A percentile compares a stretch with the other conserved stretches of the same genome.
Evolutionary conservation across 371 early-diverging fungal species (phyloP).

Genomic region (Syncephalastrum contaminatum): DNA sequence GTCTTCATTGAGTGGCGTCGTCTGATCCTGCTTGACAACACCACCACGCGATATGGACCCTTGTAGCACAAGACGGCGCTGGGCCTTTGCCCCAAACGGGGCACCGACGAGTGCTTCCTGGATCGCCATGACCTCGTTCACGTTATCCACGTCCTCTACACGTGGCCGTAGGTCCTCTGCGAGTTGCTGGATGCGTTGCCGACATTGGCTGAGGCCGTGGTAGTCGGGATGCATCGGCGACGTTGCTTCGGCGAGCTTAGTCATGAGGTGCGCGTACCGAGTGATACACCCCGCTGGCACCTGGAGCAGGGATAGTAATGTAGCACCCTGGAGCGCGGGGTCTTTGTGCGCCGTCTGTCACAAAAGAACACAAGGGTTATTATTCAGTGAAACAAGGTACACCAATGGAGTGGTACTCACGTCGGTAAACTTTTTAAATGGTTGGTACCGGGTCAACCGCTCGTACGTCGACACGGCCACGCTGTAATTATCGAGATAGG

Average conservation of each 20-base stretch:
- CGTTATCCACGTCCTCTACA: constrained; percentile 30
- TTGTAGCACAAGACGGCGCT: constrained; percentile 32
- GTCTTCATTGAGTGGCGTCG: constrained; percentile 11
- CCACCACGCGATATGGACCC: constrained; percentile 14
- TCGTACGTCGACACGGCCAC: constrained; percentile 35
- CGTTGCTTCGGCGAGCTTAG: constrained; percentile 33
- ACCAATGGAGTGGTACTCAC: constrained; percentile 15
- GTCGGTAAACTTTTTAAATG: constrained; percentile 48
- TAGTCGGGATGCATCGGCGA: constrained; percentile 50
- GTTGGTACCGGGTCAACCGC: constrained; percentile 30
- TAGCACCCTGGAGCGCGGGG: constrained; percentile 19
- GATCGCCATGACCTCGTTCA: constrained; percentile 38
- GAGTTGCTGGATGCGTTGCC: constrained; percentile 22
- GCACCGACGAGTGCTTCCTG: constrained; percentile 30
- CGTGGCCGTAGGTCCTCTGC: constrained; percentile 15
- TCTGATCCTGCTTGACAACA: not conserved
- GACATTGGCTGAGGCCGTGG: constrained; percentile 28
- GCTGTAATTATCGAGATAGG: constrained; percentile 37
- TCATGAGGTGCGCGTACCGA: constrained; percentile 26
- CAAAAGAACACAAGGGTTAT: not conserved
- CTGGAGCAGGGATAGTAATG: constrained; percentile 32
- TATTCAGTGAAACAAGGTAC: not conserved
- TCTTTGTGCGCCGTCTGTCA: constrained; percentile 26
- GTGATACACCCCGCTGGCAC: constrained; percentile 31
- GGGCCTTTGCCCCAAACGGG: constrained; percentile 33